These are phyloP conservation scores for Cladosporium sp. DNA, from an alignment of 2,329 filamentous ascomycete genomes.

Conservation along the genomic window DNA sequence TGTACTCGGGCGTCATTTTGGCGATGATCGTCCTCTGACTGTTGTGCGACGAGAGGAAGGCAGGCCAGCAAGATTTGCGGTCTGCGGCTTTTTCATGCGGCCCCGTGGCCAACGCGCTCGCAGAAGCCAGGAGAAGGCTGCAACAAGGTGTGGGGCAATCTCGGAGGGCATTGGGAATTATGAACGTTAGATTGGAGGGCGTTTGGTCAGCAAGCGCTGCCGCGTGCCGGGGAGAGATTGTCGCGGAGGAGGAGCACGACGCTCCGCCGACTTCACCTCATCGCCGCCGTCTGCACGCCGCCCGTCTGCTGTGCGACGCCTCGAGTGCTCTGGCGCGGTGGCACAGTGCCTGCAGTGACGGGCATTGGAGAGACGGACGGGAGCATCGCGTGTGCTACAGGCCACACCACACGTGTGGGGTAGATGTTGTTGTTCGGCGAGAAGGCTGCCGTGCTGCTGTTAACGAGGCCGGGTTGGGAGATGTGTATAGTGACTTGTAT, in stretches of 20 bases:
- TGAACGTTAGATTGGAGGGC: background rate
- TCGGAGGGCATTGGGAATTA: conserved; percentile 1
- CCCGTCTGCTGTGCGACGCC: background rate
- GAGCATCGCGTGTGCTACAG: background rate
- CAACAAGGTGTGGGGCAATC: conserved; percentile 7
- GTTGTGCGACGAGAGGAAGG: background rate
- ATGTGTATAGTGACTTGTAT: too few relatives aligned
- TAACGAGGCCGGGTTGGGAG: too few relatives aligned
- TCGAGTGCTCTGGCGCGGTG: background rate
- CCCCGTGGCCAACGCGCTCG: conserved; percentile 7
- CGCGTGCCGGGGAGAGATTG: conserved; percentile 4
- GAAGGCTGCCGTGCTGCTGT: background rate
- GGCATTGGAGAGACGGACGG: background rate
- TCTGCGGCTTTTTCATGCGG: conserved; percentile 9
- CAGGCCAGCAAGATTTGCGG: conserved; percentile 8
- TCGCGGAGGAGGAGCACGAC: background rate
- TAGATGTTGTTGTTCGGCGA: background rate
- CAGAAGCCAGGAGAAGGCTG: conserved; percentile 12
- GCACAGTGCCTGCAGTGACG: conserved; percentile 3
- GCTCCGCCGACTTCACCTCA: conserved; percentile 7
- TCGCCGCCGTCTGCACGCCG: background rate
- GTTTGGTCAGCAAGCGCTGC: conserved; percentile 4
- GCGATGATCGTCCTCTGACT: background rate
- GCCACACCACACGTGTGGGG: background rate
- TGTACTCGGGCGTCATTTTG: conserved; percentile 59